Evolutionary conservation across 2,329 filamentous ascomycete species (phyloP).

Genomic region (Cadophora malorum): DNA sequence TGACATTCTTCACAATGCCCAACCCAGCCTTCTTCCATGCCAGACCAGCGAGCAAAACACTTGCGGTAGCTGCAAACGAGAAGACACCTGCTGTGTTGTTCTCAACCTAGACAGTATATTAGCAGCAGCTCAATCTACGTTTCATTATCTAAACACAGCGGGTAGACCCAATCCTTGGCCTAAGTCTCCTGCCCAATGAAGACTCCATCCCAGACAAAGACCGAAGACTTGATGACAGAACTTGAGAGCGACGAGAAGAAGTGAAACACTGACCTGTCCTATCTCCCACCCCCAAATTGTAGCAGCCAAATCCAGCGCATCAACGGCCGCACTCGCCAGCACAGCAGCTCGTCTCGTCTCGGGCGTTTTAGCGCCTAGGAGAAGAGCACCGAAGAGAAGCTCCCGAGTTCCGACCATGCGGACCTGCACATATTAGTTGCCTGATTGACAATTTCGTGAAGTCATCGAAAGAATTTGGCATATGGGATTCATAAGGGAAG

Average conservation of each 20-base stretch:
- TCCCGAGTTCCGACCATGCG: conserved; percentile 22
- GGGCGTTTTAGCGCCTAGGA: conserved; percentile 20
- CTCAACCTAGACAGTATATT: background rate
- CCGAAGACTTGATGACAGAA: background rate
- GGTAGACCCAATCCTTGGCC: too few species aligned
- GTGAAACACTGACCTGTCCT: background rate
- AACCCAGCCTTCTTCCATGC: conserved; percentile 13
- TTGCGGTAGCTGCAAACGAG: background rate
- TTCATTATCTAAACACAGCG: too few species aligned
- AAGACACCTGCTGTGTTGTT: conserved; percentile 1
- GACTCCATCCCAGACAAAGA: too few species aligned
- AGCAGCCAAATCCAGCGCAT: conserved; percentile 14
- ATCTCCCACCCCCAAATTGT: conserved; percentile 13
- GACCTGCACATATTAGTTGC: background rate
- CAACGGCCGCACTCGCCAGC: conserved; percentile 21
- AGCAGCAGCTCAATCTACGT: background rate
- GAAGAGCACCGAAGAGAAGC: conserved; percentile 20
- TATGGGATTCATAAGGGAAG: conserved; percentile 2
- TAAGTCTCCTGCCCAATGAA: too few species aligned
- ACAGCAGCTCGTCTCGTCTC: conserved; percentile 22
- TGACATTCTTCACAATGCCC: background rate
- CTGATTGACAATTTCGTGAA: too few species aligned
- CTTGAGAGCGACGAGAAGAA: background rate
- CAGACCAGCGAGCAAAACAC: background rate
- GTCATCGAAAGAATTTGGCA: too few species aligned